A percentile compares a stretch with the other conserved stretches of the same genome.
Conservation (phyloP, 202 grass and related monocot species). For the Eragrostis tef region DNA sequence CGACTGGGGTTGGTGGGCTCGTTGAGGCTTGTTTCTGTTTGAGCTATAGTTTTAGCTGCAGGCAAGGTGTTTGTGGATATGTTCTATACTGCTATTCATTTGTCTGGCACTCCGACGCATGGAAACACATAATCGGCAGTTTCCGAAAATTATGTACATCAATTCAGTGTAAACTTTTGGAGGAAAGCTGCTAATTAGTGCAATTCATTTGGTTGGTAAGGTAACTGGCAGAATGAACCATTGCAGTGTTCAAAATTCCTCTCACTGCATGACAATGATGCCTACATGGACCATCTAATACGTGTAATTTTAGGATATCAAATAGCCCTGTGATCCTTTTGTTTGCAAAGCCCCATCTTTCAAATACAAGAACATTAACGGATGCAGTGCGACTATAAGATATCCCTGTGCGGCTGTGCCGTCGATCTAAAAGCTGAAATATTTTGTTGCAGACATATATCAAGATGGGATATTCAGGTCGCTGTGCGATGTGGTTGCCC, state of each 20-base stretch:
- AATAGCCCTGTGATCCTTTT: not conserved
- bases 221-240: not conserved
- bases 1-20: not conserved
- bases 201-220: not conserved
- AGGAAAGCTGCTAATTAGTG: constrained; percentile 9
- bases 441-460: constrained; percentile 71
- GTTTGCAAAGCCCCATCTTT: not conserved
- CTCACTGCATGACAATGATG: not conserved
- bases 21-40: not conserved
- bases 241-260: not conserved
- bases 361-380: constrained; percentile 16
- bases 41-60: constrained; percentile 31
- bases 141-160: not conserved
- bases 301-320: not conserved
- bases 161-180: not conserved
- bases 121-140: not conserved
- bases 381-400: not conserved
- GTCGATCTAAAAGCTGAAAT: constrained; percentile 10
- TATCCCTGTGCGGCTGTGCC: not conserved
- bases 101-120: not conserved
- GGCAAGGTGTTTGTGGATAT: constrained; percentile 57
- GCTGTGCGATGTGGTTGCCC: constrained; percentile 68
- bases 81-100: not conserved
- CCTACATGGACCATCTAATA: not conserved
- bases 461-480: constrained; percentile 72